A percentile compares a stretch with the other conserved stretches of the same genome.
Evolutionary conservation across 2,329 filamentous ascomycete species (phyloP).

Genomic region (Penicillium digitatum): DNA sequence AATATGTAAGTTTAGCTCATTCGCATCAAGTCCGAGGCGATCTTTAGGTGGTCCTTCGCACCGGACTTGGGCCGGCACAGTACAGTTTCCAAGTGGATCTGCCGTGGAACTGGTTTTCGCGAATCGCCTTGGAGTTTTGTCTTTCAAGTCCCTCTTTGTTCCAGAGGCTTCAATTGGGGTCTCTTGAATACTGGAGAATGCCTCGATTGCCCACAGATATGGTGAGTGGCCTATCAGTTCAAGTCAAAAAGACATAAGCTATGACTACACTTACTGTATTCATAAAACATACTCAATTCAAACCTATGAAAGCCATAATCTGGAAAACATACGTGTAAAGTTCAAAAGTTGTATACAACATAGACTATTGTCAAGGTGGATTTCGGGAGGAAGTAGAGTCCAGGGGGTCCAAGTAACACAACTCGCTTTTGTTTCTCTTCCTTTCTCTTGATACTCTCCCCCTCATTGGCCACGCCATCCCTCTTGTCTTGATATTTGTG

Average conservation of each 20-base stretch:
- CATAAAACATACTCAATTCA: not conserved
- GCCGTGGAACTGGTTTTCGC: not conserved
- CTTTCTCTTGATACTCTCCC: not conserved
- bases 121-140: conserved; percentile 6
- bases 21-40: conserved; percentile 37
- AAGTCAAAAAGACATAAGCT: not conserved
- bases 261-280: not conserved
- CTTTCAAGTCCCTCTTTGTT: not conserved
- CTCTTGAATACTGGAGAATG: not conserved
- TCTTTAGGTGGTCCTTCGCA: conserved; percentile 21
- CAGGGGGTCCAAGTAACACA: conserved; percentile 1
- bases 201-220: not conserved
- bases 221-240: not conserved
- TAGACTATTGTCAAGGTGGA: not conserved
- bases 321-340: not conserved
- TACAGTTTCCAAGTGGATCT: conserved; percentile 12
- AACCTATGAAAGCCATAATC: not conserved
- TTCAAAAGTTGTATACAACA: not conserved
- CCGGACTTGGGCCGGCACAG: conserved; percentile 30
- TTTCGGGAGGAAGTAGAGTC: conserved; percentile 2
- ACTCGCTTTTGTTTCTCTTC: not conserved
- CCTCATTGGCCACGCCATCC: not conserved
- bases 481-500: not conserved
- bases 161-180: not conserved
- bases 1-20: conserved; percentile 18